Conservation (phyloP, 345 rosid species). For the Bruguiera sexangula region DNA sequence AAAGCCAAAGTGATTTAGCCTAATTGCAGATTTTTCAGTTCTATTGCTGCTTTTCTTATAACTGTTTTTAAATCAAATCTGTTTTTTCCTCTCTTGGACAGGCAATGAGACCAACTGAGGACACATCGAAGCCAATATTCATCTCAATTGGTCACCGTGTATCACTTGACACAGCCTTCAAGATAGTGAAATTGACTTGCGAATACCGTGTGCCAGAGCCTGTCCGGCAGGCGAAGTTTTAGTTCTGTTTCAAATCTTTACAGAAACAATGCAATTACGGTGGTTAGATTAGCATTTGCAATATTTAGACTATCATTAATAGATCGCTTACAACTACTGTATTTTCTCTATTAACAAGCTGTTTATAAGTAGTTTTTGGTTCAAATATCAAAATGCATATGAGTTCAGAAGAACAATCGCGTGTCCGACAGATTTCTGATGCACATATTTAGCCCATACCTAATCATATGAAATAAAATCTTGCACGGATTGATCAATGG, state of each 20-base stretch:
- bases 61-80: background rate
- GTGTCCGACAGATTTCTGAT: background rate
- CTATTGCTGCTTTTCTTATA: too few relatives aligned
- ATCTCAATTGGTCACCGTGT: slow-evolving; percentile 77
- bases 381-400: background rate
- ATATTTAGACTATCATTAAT: background rate
- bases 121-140: slow-evolving; percentile 65
- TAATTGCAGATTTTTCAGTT: too few relatives aligned
- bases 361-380: background rate
- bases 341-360: too few relatives aligned
- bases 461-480: too few relatives aligned
- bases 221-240: slow-evolving; percentile 61
- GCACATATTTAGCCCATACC: background rate
- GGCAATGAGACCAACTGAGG: slow-evolving; percentile 54
- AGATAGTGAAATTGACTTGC: slow-evolving; percentile 63
- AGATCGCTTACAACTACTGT: background rate
- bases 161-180: slow-evolving; percentile 62
- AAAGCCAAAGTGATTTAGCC: too few relatives aligned
- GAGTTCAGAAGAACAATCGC: background rate
- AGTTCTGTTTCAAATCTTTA: background rate
- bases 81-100: slow-evolving; percentile 18
- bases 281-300: background rate
- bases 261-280: background rate
- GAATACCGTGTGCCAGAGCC: slow-evolving; percentile 88
- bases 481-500: background rate